A percentile compares a stretch with the other conserved stretches of the same genome.
These are phyloP conservation scores for Aspergillus sp. DNA, from an alignment of 2,329 filamentous ascomycete genomes.

Conservation along the genomic window DNA sequence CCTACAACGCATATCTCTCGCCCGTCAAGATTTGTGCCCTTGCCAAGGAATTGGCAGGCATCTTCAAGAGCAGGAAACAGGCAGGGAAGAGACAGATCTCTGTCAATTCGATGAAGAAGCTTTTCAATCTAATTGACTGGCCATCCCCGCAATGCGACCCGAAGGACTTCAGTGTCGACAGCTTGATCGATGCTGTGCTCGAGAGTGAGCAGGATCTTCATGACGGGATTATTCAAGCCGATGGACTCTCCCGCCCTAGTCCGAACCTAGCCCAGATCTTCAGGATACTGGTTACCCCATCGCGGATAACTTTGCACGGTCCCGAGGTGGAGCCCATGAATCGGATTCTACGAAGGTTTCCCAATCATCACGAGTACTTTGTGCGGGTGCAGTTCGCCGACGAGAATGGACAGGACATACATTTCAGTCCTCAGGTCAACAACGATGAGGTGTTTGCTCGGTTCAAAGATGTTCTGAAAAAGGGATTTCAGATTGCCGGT, in stretches of 20 bases:
- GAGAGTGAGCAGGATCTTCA: slow-evolving; percentile 46
- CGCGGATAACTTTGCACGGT: slow-evolving; percentile 58
- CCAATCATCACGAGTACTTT: slow-evolving; percentile 31
- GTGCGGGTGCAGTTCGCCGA: slow-evolving; percentile 33
- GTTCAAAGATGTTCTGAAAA: slow-evolving; percentile 64
- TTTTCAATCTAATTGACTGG: slow-evolving; percentile 60
- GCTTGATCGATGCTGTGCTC: slow-evolving; percentile 48
- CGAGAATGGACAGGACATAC: slow-evolving; percentile 30
- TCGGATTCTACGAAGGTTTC: slow-evolving; percentile 32
- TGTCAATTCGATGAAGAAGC: slow-evolving; percentile 56
- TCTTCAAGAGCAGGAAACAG: slow-evolving; percentile 33
- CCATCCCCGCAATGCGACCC: slow-evolving; percentile 57
- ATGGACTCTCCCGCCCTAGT: slow-evolving; percentile 23
- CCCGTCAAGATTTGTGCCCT: slow-evolving; percentile 58
- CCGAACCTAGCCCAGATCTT: slow-evolving; percentile 56
- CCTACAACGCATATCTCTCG: slow-evolving; percentile 65
- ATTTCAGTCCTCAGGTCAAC: slow-evolving; percentile 24
- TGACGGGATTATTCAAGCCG: slow-evolving; percentile 25
- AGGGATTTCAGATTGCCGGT: slow-evolving; percentile 67
- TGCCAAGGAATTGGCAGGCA: slow-evolving; percentile 46
- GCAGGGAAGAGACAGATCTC: slow-evolving; percentile 49
- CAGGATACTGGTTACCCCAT: slow-evolving; percentile 63
- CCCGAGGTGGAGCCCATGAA: slow-evolving; percentile 55
- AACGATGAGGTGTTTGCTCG: slow-evolving; percentile 43
- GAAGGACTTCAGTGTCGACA: slow-evolving; percentile 41